Conservation (phyloP, 1,139 yeast genomes). For the Suhomyces bolitotheri region DNA sequence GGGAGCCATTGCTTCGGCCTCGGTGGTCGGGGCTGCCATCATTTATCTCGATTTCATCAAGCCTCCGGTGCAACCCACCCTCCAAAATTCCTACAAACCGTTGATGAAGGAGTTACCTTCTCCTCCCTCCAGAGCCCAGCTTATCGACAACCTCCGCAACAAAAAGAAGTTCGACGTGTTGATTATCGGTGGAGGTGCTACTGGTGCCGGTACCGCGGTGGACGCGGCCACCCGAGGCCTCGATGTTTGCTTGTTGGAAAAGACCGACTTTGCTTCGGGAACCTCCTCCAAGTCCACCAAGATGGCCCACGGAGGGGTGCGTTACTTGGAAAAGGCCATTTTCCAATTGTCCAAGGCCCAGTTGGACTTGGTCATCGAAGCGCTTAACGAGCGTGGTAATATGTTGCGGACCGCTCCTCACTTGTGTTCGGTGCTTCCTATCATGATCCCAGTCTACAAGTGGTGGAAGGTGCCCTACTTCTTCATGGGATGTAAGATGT, state of each 20-base stretch:
- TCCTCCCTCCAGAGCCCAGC: slow-evolving; percentile 37
- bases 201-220: slow-evolving; percentile 90
- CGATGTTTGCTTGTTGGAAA: slow-evolving; percentile 83
- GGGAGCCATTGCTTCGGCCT: slow-evolving; percentile 23
- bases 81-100: slow-evolving; percentile 38
- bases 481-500: slow-evolving; percentile 88
- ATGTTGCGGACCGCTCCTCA: slow-evolving; percentile 94
- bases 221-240: slow-evolving; percentile 92
- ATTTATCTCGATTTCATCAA: slow-evolving; percentile 45
- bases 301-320: slow-evolving; percentile 97
- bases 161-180: slow-evolving; percentile 71
- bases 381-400: slow-evolving; percentile 87
- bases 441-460: slow-evolving; percentile 91
- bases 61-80: slow-evolving; percentile 34
- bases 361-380: slow-evolving; percentile 89
- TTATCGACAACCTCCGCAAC: slow-evolving; percentile 33
- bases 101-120: slow-evolving; percentile 34
- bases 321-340: slow-evolving; percentile 93
- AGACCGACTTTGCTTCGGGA: slow-evolving; percentile 86
- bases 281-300: slow-evolving; percentile 95
- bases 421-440: slow-evolving; percentile 81
- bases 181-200: slow-evolving; percentile 94
- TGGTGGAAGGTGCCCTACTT: slow-evolving; percentile 97
- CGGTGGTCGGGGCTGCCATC: slow-evolving; percentile 39
- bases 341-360: slow-evolving; percentile 90